phyloP scores from a whole-genome alignment of 73 alveolate species.

The Paramecium primaurelia region DNA sequence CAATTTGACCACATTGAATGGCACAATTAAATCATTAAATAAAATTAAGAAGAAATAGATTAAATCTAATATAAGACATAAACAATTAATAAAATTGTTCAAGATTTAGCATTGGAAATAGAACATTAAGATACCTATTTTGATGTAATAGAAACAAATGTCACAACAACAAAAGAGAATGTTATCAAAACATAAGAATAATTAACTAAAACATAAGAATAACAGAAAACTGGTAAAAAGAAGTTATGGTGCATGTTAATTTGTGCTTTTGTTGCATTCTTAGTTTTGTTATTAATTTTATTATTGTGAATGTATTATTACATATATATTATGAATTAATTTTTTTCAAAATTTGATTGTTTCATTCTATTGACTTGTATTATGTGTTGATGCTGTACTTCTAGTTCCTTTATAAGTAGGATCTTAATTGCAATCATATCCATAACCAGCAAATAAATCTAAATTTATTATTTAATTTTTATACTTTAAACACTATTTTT shows the following conservation, averaged over 20 bases:
- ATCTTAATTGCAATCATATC: constrained; percentile 44
- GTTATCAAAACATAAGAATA: not conserved
- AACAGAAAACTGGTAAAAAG: not conserved
- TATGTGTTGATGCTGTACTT: constrained; percentile 39
- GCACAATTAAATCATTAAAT: not conserved
- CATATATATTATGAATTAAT: not conserved
- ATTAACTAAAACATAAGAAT: not conserved
- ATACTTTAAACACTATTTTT: constrained; percentile 52
- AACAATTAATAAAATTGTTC: not conserved
- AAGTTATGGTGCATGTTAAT: not conserved
- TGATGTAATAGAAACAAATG: not conserved
- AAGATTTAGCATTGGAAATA: not conserved
- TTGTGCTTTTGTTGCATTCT: not conserved
- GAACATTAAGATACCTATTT: not conserved
- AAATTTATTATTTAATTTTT: not conserved
- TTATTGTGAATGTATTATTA: not conserved
- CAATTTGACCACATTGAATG: not conserved
- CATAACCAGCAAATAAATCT: constrained; percentile 59
- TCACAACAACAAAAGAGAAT: not conserved
- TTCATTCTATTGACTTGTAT: constrained; percentile 37
- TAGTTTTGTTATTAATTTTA: not conserved
- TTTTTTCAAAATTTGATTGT: constrained; percentile 8
- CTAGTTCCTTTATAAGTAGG: not conserved
- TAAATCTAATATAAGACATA: not conserved
- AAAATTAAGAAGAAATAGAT: constrained; percentile 32